Conservation (phyloP, 75 land plant species). For the Adiantum capillusveneris region DNA sequence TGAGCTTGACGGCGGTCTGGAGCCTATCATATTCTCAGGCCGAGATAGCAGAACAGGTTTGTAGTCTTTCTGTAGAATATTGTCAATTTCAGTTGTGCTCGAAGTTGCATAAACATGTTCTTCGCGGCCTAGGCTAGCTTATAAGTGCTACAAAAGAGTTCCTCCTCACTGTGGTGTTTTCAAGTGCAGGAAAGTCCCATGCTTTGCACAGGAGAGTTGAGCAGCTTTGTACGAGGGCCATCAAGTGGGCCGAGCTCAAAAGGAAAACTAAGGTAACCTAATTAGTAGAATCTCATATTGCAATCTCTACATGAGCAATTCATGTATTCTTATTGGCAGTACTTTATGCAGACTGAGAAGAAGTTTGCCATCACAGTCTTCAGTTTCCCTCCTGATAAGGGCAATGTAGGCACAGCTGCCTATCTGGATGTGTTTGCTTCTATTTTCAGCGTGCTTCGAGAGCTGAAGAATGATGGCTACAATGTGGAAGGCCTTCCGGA, state of each 20-base stretch:
- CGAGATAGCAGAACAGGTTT: constrained; percentile 90
- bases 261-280: constrained; percentile 71
- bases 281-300: too few relatives aligned
- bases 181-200: constrained; percentile 97
- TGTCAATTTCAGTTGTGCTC: constrained; percentile 3
- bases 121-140: too few relatives aligned
- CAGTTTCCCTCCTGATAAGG: constrained; percentile 99
- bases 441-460: constrained; percentile 80
- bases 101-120: too few relatives aligned
- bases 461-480: constrained; percentile 76
- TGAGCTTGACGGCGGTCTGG: constrained; percentile 99
- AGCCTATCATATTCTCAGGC: constrained; percentile 97
- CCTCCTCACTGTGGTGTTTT: too few relatives aligned
- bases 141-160: too few relatives aligned
- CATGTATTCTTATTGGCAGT: too few relatives aligned
- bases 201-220: constrained; percentile 98
- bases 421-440: constrained; percentile 95
- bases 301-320: too few relatives aligned
- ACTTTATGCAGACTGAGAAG: constrained; percentile 86
- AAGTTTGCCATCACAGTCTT: constrained; percentile 95
- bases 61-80: constrained; percentile 11
- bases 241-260: constrained; percentile 89
- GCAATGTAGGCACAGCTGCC: constrained; percentile 98
- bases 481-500: constrained; percentile 90
- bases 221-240: constrained; percentile 94